Conservation (phyloP, 1,284 basidiomycete genomes). For the Trametes versicolor region DNA sequence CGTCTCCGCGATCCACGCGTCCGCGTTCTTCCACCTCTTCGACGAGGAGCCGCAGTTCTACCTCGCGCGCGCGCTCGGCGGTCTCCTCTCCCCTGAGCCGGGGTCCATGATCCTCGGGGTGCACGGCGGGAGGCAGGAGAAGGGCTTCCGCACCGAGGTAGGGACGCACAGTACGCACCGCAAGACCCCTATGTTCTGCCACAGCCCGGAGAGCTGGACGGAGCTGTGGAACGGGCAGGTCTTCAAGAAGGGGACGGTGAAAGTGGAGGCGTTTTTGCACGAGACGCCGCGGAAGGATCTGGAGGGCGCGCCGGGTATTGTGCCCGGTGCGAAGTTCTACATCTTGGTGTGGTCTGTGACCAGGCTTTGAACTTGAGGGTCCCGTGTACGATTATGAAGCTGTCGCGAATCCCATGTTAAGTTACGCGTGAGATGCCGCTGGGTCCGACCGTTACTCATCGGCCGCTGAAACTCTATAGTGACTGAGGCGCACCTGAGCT, state of each 20-base stretch:
- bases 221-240: constrained; percentile 55
- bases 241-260: constrained; percentile 49
- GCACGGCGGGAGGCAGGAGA: constrained; percentile 38
- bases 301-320: constrained; percentile 11
- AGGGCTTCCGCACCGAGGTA: constrained; percentile 28
- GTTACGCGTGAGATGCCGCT: neutral
- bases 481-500: neutral
- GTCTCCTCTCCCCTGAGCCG: constrained; percentile 49
- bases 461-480: neutral
- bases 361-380: constrained; percentile 11
- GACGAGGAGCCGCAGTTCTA: constrained; percentile 50
- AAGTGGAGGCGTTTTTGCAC: constrained; percentile 43
- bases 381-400: neutral
- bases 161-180: constrained; percentile 17
- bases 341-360: constrained; percentile 29
- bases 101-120: constrained; percentile 48
- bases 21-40: constrained; percentile 60
- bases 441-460: neutral
- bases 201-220: constrained; percentile 51
- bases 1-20: constrained; percentile 54
- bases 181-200: constrained; percentile 39
- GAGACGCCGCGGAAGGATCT: constrained; percentile 22
- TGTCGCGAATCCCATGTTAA: neutral
- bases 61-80: constrained; percentile 50
- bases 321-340: constrained; percentile 24